These are phyloP conservation scores for Mayamaea pseudoterrestris DNA, from an alignment of 108 stramenopile genomes.

Conservation along the genomic window DNA sequence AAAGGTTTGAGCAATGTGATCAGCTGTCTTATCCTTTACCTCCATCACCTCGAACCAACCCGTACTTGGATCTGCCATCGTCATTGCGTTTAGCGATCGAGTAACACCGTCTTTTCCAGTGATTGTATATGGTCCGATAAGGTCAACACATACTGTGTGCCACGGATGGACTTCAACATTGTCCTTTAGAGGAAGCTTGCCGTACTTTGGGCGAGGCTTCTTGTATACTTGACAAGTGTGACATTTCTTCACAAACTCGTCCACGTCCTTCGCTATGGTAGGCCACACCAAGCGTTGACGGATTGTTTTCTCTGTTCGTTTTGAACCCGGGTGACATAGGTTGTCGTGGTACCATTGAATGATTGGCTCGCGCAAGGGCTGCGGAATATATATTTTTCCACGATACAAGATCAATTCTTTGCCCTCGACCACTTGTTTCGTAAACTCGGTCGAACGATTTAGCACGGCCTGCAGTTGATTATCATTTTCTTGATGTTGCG, in stretches of 20 bases:
- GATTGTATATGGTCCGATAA: constrained; percentile 14
- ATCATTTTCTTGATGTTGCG: background rate
- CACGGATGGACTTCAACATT: constrained; percentile 9
- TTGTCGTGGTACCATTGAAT: constrained; percentile 11
- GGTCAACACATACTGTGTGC: constrained; percentile 21
- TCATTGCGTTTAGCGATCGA: constrained; percentile 23
- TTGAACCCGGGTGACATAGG: constrained; percentile 15
- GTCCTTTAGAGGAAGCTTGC: constrained; percentile 21
- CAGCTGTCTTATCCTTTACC: constrained; percentile 14
- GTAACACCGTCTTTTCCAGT: background rate
- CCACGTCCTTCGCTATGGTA: constrained; percentile 9
- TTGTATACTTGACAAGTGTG: constrained; percentile 16
- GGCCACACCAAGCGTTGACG: constrained; percentile 13
- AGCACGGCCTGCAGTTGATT: background rate
- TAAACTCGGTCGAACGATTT: background rate
- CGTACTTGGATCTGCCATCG: constrained; percentile 31
- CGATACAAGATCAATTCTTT: background rate
- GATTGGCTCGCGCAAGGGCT: constrained; percentile 1
- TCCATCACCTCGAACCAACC: constrained; percentile 32
- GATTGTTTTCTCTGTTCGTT: constrained; percentile 9
- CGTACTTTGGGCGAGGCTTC: constrained; percentile 10
- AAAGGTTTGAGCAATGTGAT: constrained; percentile 4
- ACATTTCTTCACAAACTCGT: constrained; percentile 13
- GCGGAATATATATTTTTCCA: background rate
- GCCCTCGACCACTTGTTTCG: background rate